A percentile compares a stretch with the other conserved stretches of the same genome.
Conservation (phyloP, 768 basidiomycete species). For the Agrocybe chaxingu region DNA sequence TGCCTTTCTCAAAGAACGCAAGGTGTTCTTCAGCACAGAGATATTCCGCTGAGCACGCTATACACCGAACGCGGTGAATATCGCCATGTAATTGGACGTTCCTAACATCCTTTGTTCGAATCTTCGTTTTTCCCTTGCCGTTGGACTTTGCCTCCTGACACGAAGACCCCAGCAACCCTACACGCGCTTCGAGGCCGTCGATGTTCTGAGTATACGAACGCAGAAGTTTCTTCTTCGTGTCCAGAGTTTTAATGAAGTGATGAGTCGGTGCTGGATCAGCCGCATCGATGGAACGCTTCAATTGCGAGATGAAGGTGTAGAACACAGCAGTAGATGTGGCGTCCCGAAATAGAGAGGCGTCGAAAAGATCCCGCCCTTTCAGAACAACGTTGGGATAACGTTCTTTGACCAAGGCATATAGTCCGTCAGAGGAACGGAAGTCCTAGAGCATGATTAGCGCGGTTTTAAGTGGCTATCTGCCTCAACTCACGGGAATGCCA, state of each 20-base stretch:
- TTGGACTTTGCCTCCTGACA: constrained; percentile 46
- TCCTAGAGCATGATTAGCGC: constrained; percentile 52
- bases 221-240: constrained; percentile 78
- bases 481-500: constrained; percentile 83
- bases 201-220: constrained; percentile 98
- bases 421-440: constrained; percentile 91
- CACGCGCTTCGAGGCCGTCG: constrained; percentile 85
- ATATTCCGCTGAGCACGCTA: constrained; percentile 77
- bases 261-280: constrained; percentile 88
- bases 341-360: constrained; percentile 87
- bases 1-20: constrained; percentile 61
- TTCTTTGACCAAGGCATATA: constrained; percentile 88
- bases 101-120: constrained; percentile 69
- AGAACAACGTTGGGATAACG: constrained; percentile 79
- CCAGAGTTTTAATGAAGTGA: constrained; percentile 80
- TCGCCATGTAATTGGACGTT: constrained; percentile 95
- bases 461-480: background rate
- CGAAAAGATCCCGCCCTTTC: constrained; percentile 94
- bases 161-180: constrained; percentile 70
- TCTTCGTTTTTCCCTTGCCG: constrained; percentile 68
- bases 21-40: constrained; percentile 66
- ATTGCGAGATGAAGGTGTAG: constrained; percentile 91
- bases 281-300: constrained; percentile 77
- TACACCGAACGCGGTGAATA: constrained; percentile 87
- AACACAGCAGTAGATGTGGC: constrained; percentile 83